A percentile compares a stretch with the other conserved stretches of the same genome.
Evolutionary conservation across 768 basidiomycete genomes (phyloP).

Genomic region (Rhizopogon vesiculosus): DNA sequence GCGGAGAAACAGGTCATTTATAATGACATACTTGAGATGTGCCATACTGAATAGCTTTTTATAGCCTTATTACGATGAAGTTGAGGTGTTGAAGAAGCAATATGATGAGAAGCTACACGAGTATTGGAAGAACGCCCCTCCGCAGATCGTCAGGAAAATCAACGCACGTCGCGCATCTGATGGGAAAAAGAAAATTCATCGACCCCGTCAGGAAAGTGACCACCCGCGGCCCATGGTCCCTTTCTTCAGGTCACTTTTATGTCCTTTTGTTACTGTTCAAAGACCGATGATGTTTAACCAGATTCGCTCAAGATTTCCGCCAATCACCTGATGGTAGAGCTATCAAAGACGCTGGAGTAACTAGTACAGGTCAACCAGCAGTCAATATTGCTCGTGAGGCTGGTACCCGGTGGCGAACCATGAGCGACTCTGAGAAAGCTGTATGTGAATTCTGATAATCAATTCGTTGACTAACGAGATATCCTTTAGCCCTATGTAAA

Average conservation of each 20-base stretch:
- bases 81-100: slow-evolving; percentile 10
- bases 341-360: slow-evolving; percentile 6
- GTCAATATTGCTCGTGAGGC: slow-evolving; percentile 11
- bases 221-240: slow-evolving; percentile 4
- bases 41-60: neutral
- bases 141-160: slow-evolving; percentile 19
- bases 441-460: slow-evolving; percentile 11
- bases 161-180: slow-evolving; percentile 26
- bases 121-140: slow-evolving; percentile 21
- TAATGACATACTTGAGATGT: neutral
- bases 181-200: slow-evolving; percentile 17
- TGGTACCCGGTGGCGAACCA: slow-evolving; percentile 24
- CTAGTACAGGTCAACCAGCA: neutral
- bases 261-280: neutral
- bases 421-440: slow-evolving; percentile 28
- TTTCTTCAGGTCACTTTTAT: slow-evolving; percentile 21
- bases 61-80: slow-evolving; percentile 25
- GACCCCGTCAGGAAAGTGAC: neutral
- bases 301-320: slow-evolving; percentile 19
- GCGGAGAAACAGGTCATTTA: slow-evolving; percentile 31
- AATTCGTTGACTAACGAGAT: neutral
- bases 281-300: neutral
- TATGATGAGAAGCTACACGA: slow-evolving; percentile 18
- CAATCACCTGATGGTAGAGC: slow-evolving; percentile 9
- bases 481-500: slow-evolving; percentile 4